These are phyloP conservation scores for Gyromitra esculenta DNA, from an alignment of 2,329 filamentous ascomycete species.

Conservation along the genomic window DNA sequence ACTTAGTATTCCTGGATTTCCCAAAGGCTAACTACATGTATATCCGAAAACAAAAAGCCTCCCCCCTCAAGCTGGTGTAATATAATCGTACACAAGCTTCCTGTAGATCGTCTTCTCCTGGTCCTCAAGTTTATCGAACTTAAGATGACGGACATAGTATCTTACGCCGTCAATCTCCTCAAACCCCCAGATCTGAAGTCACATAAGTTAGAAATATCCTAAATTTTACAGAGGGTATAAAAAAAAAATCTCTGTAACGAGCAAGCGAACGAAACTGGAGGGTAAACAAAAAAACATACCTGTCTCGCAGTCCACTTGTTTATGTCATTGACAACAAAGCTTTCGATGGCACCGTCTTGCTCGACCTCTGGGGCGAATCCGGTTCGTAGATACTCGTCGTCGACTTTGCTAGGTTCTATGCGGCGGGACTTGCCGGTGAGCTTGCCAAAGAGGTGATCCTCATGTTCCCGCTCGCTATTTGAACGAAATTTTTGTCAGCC, in stretches of 20 bases:
- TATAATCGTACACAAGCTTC: slow-evolving; percentile 63
- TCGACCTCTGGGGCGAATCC: slow-evolving; percentile 69
- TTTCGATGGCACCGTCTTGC: slow-evolving; percentile 64
- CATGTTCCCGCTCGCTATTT: slow-evolving; percentile 69
- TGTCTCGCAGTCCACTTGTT: slow-evolving; percentile 68
- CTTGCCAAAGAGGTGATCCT: slow-evolving; percentile 81
- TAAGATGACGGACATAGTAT: slow-evolving; percentile 61
- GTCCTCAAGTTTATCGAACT: slow-evolving; percentile 60
- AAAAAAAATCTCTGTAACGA: background rate
- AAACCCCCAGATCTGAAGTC: slow-evolving; percentile 63
- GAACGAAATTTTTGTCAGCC: background rate
- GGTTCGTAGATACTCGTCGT: slow-evolving; percentile 68
- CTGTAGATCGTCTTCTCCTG: slow-evolving; percentile 60
- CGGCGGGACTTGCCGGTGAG: slow-evolving; percentile 71
- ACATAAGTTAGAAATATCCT: slow-evolving; percentile 5
- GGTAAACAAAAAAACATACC: slow-evolving; percentile 58
- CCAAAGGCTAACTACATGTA: background rate
- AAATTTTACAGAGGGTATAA: background rate
- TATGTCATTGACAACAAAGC: slow-evolving; percentile 64
- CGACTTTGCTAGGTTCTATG: slow-evolving; percentile 62
- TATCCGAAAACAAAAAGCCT: background rate
- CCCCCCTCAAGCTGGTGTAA: slow-evolving; percentile 8
- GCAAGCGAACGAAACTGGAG: background rate
- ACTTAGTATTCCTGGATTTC: slow-evolving; percentile 1
- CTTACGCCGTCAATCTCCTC: slow-evolving; percentile 61